phyloP scores from a whole-genome alignment of 495 filamentous ascomycete species.

The Haplographium delicatum region DNA sequence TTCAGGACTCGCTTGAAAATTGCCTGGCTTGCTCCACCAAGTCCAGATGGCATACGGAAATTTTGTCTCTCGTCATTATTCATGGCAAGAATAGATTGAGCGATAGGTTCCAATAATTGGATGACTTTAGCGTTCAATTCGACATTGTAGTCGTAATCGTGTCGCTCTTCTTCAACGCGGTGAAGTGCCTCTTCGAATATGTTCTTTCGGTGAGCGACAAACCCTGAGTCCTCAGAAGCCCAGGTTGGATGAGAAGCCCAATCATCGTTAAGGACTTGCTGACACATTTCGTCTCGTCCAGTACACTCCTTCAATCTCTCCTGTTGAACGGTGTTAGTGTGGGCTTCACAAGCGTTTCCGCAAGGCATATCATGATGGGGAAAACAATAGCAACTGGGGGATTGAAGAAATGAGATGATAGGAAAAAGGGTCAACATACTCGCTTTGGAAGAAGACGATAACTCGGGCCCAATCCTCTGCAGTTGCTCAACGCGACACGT shows the following conservation, averaged over 20 bases:
- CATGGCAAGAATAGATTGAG: constrained; percentile 77
- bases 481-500: constrained; percentile 84
- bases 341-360: constrained; percentile 3
- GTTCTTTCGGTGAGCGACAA: constrained; percentile 97
- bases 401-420: neutral
- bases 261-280: constrained; percentile 87
- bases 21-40: constrained; percentile 89
- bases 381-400: constrained; percentile 4
- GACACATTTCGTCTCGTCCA: constrained; percentile 90
- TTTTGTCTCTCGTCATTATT: constrained; percentile 59
- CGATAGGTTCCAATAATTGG: constrained; percentile 89
- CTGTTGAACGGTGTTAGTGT: constrained; percentile 26
- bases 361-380: neutral
- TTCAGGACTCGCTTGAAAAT: constrained; percentile 96
- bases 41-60: constrained; percentile 72
- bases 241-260: constrained; percentile 99
- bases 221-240: constrained; percentile 97
- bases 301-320: constrained; percentile 85
- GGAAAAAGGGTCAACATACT: constrained; percentile 25
- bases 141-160: constrained; percentile 98
- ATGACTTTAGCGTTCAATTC: constrained; percentile 90
- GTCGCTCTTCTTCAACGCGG: constrained; percentile 94
- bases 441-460: constrained; percentile 88
- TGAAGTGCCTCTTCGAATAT: constrained; percentile 87
- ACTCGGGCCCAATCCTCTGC: constrained; percentile 87